phyloP scores from a whole-genome alignment of 495 filamentous ascomycete species.

The Neurospora discreta region DNA sequence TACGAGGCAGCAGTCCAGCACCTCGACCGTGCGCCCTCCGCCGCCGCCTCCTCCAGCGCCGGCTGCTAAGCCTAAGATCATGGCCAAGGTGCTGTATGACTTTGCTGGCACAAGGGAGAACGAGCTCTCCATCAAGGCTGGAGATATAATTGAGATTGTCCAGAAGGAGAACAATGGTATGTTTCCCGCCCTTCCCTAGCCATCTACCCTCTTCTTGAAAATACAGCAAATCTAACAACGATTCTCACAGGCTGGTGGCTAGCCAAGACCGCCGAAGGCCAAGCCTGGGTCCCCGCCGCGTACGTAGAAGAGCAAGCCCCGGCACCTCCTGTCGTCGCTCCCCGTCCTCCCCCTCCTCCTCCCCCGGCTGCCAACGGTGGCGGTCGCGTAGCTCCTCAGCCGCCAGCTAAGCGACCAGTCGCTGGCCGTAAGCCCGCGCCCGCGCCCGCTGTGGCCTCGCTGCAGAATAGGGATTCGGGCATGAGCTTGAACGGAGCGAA shows the following conservation, averaged over 20 bases:
- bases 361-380: conserved; percentile 41
- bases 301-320: conserved; percentile 76
- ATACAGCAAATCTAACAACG: conserved; percentile 2
- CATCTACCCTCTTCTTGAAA: neutral
- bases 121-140: conserved; percentile 65
- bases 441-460: conserved; percentile 24
- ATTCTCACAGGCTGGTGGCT: conserved; percentile 77
- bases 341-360: conserved; percentile 35
- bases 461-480: conserved; percentile 57
- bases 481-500: conserved; percentile 60
- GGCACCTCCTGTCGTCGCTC: conserved; percentile 45
- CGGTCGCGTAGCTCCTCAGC: conserved; percentile 65
- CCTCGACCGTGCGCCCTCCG: conserved; percentile 45
- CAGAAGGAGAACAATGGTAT: conserved; percentile 87
- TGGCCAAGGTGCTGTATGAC: conserved; percentile 81
- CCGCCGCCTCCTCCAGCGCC: conserved; percentile 65
- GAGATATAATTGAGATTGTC: conserved; percentile 72
- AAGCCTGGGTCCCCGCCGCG: conserved; percentile 88
- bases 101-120: conserved; percentile 69
- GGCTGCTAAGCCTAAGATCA: conserved; percentile 53
- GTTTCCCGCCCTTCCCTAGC: conserved; percentile 15
- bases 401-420: conserved; percentile 77
- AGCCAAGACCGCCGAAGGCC: conserved; percentile 55
- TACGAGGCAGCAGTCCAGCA: conserved; percentile 32
- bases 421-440: conserved; percentile 55